These are phyloP conservation scores for Rhizopus sp. DNA, from an alignment of 371 early-diverging fungal genomes.

Conservation along the genomic window DNA sequence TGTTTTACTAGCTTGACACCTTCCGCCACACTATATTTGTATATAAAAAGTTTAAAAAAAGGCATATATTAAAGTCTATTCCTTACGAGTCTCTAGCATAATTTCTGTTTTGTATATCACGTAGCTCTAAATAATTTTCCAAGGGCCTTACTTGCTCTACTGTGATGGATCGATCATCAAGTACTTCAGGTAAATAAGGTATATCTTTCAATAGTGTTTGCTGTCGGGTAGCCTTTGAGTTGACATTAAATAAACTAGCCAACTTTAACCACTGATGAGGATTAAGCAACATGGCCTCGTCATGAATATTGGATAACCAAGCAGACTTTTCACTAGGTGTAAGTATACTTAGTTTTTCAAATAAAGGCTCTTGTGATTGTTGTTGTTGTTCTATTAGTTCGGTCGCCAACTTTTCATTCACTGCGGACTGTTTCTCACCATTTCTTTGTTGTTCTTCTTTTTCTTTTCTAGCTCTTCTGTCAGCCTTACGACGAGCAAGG, in stretches of 20 bases:
- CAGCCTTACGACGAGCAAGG: conserved; percentile 26
- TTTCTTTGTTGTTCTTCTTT: conserved; percentile 8
- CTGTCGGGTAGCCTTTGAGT: conserved; percentile 36
- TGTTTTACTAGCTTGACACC: conserved; percentile 36
- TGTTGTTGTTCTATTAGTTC: not conserved
- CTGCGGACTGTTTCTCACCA: not conserved
- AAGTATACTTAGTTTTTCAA: conserved; percentile 22
- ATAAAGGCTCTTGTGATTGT: conserved; percentile 6
- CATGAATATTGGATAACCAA: conserved; percentile 38
- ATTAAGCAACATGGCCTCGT: conserved; percentile 38
- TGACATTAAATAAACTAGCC: conserved; percentile 44
- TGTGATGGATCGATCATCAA: conserved; percentile 18
- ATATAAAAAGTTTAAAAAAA: not conserved
- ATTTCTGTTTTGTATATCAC: conserved; percentile 46
- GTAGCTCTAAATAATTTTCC: conserved; percentile 42
- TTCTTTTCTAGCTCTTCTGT: conserved; percentile 28
- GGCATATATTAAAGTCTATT: not conserved
- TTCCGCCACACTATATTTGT: conserved; percentile 36
- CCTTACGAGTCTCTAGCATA: conserved; percentile 53
- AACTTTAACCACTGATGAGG: conserved; percentile 50
- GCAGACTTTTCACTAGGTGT: conserved; percentile 27
- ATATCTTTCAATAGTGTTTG: conserved; percentile 23
- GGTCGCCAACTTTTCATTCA: no score
- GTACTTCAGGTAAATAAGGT: conserved; percentile 5
- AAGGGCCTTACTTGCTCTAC: conserved; percentile 18